A percentile compares a stretch with the other conserved stretches of the same genome.
Conservation (phyloP, 495 filamentous ascomycete species). For the Trichoderma erinaceum region DNA sequence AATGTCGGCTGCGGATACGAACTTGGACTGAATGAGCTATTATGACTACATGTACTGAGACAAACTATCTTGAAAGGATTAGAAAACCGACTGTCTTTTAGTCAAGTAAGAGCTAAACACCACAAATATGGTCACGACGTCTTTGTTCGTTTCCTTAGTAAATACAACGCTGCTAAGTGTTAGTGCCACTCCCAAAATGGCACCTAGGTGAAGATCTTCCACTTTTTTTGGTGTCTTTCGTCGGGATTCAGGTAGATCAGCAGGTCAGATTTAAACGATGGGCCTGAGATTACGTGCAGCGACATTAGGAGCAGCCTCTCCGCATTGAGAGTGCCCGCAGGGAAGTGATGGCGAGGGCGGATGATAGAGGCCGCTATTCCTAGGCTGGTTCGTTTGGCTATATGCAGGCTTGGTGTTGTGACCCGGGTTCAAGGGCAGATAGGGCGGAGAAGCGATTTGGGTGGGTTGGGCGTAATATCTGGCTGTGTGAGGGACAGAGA, state of each 20-base stretch:
- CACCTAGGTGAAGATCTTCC: not conserved
- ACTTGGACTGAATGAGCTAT: no score
- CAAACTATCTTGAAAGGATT: no score
- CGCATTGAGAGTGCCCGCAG: not conserved
- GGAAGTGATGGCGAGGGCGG: no score
- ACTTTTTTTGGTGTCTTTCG: not conserved
- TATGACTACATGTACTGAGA: no score
- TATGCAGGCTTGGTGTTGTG: constrained; percentile 10
- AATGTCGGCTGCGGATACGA: no score
- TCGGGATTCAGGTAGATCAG: not conserved
- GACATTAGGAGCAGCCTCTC: not conserved
- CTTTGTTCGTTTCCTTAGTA: no score
- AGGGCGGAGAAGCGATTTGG: not conserved
- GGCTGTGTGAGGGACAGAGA: not conserved
- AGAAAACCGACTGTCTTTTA: no score
- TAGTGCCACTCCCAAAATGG: not conserved
- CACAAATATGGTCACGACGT: no score
- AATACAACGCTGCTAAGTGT: no score
- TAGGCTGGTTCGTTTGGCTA: not conserved
- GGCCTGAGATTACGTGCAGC: not conserved
- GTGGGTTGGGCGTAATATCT: not conserved
- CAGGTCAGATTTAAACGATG: not conserved
- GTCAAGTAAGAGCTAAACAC: no score
- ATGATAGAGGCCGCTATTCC: no score
- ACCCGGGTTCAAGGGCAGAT: not conserved